Evolutionary conservation across 1,284 basidiomycete genomes (phyloP), one percentile per base, ranked within the genome.

Genomic region (Schizopora paradoxa): DNA sequence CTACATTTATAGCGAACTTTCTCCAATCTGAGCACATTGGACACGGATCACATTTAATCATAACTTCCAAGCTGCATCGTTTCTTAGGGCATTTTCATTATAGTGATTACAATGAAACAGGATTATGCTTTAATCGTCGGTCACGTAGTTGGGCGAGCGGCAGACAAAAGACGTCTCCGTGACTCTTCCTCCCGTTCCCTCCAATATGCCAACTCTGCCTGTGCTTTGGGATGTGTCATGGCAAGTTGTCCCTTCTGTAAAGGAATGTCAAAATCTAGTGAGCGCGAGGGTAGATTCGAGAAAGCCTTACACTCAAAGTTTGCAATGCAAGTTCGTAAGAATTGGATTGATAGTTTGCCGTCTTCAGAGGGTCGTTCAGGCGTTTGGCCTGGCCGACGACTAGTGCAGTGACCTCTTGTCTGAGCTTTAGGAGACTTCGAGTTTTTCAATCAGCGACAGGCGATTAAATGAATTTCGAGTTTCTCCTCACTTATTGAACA

Each of bases 331-430:
- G 67, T 48, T 91, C 88, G 59, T 86, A 96, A 32, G 87, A 72
- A 3, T 74, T 74, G 3, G 81, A 82, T 48, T 86, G 75, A 48
- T 83, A 82, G 1, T 79, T 84, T 6, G 82, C 82, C 56, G 72
- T 79, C 32, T 79, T 71, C 1, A 77, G 66, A 0, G 71, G 61
- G 54, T 91, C 84, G 19, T 69, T 71, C 43, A 83, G 74, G 54
- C 82, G 85, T 39, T 75, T 71, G 2, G 85, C 77, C 60, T 94
- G 90, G 18, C 73, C 72, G 27, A 73, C 63, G 48, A 93, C 77
- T n/a, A 95, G 69, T 53, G 85, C 86, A 37, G 80, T 73, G n/a
- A 95, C 62, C 62, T 95, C 92, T 56, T 83, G 79, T 31, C 91
- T 79, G 41, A 96, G 63, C n/a, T 91, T 84, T n/a, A 83, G 68